phyloP scores from a whole-genome alignment of 345 rosid species.

The Citrus reticulata region DNA sequence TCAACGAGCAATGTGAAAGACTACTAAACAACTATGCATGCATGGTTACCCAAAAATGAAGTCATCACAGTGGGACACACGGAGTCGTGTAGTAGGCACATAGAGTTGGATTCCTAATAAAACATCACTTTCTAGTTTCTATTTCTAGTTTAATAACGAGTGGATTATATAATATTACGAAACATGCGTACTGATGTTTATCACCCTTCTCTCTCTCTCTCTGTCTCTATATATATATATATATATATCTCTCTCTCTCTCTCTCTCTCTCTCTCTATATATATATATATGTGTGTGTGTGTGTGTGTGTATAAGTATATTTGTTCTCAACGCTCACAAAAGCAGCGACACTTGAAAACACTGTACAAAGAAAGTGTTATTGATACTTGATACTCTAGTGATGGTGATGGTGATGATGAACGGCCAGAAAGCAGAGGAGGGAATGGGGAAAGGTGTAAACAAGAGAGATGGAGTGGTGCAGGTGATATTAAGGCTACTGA shows the following conservation, averaged over 20 bases:
- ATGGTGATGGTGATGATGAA: constrained; percentile 21
- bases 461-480: constrained; percentile 38
- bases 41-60: too few species aligned
- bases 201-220: not conserved
- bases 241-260: not conserved
- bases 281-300: too few species aligned
- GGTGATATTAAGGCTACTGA: constrained; percentile 43
- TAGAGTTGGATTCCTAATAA: not conserved
- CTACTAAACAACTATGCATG: too few species aligned
- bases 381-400: not conserved
- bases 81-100: not conserved
- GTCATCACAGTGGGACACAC: not conserved
- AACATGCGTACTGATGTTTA: not conserved
- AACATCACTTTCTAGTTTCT: too few species aligned
- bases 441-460: constrained; percentile 15
- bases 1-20: too few species aligned
- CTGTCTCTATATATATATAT: not conserved
- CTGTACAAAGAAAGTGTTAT: not conserved
- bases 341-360: not conserved
- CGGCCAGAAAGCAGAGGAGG: constrained; percentile 31
- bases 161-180: not conserved
- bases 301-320: too few species aligned
- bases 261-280: not conserved
- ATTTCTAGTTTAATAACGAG: too few species aligned
- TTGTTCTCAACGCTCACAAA: not conserved